Conservation (phyloP, 164 flowering plant species). For the Vitis riparia region DNA sequence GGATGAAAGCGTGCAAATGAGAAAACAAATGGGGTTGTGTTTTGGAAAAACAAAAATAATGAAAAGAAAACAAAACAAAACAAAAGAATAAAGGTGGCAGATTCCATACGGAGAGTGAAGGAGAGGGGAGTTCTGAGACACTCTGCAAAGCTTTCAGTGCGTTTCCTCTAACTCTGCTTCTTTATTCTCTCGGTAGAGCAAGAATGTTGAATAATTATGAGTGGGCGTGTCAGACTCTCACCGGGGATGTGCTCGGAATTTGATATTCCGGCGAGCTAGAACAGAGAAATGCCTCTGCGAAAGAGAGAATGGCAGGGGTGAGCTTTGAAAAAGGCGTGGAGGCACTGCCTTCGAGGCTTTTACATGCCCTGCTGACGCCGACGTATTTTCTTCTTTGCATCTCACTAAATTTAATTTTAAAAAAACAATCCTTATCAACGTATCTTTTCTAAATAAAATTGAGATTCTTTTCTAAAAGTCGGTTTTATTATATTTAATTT, state of each 20-base stretch:
- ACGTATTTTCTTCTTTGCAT: conserved; percentile 8
- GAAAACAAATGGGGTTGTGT: not conserved
- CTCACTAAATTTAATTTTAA: no score
- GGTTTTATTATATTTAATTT: no score
- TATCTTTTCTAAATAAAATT: no score
- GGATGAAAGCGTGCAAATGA: conserved; percentile 1
- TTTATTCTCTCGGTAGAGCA: not conserved
- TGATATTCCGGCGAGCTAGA: conserved; percentile 2
- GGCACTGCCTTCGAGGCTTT: conserved; percentile 3
- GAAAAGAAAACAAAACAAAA: not conserved
- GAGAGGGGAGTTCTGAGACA: no score
- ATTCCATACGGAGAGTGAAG: conserved; percentile 1
- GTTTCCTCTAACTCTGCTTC: not conserved
- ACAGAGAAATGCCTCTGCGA: not conserved
- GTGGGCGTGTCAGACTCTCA: not conserved
- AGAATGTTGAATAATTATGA: not conserved
- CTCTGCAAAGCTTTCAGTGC: conserved; percentile 7
- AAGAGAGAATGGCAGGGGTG: conserved; percentile 10
- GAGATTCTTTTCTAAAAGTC: no score
- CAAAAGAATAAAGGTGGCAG: not conserved
- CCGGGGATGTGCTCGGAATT: conserved; percentile 1
- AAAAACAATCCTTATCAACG: no score
- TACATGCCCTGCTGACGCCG: conserved; percentile 10
- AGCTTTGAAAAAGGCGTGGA: conserved; percentile 21
- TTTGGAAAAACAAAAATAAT: not conserved